phyloP scores from a whole-genome alignment of 1,284 basidiomycete species.

The Tilletia setariae region DNA sequence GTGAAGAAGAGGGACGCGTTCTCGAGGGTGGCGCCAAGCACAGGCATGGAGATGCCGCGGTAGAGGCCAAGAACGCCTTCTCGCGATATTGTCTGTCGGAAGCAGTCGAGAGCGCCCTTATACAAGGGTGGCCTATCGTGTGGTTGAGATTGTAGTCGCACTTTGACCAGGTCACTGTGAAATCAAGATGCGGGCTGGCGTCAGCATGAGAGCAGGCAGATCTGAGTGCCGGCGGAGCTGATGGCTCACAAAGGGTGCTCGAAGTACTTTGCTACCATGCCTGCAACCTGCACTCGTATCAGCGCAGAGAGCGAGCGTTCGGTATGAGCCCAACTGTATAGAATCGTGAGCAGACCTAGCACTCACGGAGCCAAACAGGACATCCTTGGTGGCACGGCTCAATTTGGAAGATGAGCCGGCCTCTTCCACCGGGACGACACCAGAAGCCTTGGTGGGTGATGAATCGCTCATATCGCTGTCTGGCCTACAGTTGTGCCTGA shows the following conservation, averaged over 20 bases:
- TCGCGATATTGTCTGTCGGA: slow-evolving; percentile 38
- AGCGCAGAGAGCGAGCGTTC: not conserved
- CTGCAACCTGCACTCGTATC: slow-evolving; percentile 26
- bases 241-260: slow-evolving; percentile 48
- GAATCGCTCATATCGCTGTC: not conserved
- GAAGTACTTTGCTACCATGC: slow-evolving; percentile 50
- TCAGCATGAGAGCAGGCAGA: not conserved
- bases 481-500: not conserved
- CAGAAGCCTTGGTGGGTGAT: not conserved
- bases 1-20: slow-evolving; percentile 83
- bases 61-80: slow-evolving; percentile 50
- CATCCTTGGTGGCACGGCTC: slow-evolving; percentile 47
- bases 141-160: slow-evolving; percentile 50
- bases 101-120: slow-evolving; percentile 45
- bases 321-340: not conserved
- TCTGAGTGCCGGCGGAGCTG: not conserved
- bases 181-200: not conserved
- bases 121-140: slow-evolving; percentile 31
- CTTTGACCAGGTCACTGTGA: slow-evolving; percentile 48
- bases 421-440: not conserved
- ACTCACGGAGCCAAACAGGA: slow-evolving; percentile 44
- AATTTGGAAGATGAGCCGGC: slow-evolving; percentile 19
- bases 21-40: slow-evolving; percentile 84
- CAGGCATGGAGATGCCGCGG: slow-evolving; percentile 74
- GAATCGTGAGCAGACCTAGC: not conserved